Conservation (phyloP, 2,329 filamentous ascomycete genomes). For the Cladosporium colombiae region DNA sequence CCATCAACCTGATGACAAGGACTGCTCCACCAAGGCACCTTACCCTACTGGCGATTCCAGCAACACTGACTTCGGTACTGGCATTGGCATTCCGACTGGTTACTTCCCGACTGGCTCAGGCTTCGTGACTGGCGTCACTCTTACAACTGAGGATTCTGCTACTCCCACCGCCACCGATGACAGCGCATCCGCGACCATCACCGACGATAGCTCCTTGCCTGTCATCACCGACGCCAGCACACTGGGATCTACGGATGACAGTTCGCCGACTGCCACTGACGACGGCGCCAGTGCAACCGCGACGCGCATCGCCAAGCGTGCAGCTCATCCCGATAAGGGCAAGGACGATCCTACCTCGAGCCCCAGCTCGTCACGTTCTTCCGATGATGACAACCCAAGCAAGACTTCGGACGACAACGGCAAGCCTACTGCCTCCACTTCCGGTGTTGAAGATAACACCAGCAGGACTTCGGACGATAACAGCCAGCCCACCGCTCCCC, state of each 20-base stretch:
- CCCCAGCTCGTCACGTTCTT: neutral
- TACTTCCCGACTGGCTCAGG: neutral
- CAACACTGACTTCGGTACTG: neutral
- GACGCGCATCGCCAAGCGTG: neutral
- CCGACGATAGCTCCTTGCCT: neutral
- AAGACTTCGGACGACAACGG: neutral
- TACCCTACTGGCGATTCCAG: conserved; percentile 11
- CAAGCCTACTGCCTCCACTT: neutral
- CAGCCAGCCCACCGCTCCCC: neutral
- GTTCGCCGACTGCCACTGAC: neutral
- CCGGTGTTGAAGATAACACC: neutral
- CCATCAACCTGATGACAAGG: conserved; percentile 1
- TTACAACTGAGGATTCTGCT: neutral
- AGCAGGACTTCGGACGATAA: neutral
- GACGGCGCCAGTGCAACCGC: neutral
- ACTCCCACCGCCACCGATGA: neutral
- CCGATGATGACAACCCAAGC: neutral
- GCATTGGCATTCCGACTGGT: neutral
- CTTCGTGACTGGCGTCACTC: neutral
- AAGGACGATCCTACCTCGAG: neutral
- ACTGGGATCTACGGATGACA: neutral
- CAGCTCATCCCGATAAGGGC: conserved; percentile 13
- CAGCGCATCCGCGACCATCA: neutral
- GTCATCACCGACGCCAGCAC: neutral
- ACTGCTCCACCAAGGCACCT: conserved; percentile 10